Evolutionary conservation across 352 stramenopile genomes (phyloP), one percentile per base, ranked within the genome.

Genomic region (Phytophthora megakarya): DNA sequence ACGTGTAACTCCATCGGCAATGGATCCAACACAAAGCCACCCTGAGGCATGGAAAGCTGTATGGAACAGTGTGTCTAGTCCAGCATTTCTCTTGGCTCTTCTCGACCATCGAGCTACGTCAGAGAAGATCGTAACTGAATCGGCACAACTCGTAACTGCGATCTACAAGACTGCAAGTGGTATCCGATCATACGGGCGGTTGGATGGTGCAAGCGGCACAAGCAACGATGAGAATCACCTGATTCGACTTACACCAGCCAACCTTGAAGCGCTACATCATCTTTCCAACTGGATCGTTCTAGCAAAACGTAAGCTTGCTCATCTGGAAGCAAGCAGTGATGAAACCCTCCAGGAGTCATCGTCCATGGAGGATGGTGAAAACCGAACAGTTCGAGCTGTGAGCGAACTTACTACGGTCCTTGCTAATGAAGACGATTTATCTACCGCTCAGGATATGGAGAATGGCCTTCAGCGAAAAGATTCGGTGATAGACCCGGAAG

Each of bases 241-340:
- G 44, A 72, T 59, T 49, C 71, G 39, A 38, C 67, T 65, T 46
- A 89, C 55, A 55, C 56, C 72, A 57, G 78, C 86, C 5, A 96
- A 93, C 52, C 48, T 95, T n/a, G 86, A 94, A 40, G 73, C 76
- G 33, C 65, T 93, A 22, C 74, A 86, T 13, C 80, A 93, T 62
- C 66, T 96, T 22, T 80, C 81, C 16, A 92, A 92, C 51, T 95
- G 86, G 86, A 81, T 93, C 13, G 53, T 93, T 21, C 62, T 95
- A 9, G 84, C 82, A 16, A 90, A 90, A 49, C 84, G 84, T 33
- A 89, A 92, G 61, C 70, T 88, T 37, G 73, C 75, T 35, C 78
- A 78, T 15, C 70, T 92, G 18, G 71, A 89, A 51, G 63, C 72
- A 21, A 78, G 70, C 5, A 72, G 61, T 11, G 30, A 32, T 43